A percentile compares a stretch with the other conserved stretches of the same genome.
Conservation (phyloP, 805 yeast species). For the Ogataea methanolica region DNA sequence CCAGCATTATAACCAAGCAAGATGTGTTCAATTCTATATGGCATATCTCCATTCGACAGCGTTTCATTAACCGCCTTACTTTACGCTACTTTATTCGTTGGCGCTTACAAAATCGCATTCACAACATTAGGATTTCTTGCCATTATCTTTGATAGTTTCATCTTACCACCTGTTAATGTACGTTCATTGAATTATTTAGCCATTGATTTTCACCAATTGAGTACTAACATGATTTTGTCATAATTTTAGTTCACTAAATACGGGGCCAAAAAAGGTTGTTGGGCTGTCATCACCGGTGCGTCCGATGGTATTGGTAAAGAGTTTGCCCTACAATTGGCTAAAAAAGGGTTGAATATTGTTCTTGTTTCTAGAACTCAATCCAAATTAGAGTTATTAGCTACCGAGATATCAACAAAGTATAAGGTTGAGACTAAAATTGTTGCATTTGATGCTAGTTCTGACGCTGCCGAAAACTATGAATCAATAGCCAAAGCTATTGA, state of each 20-base stretch:
- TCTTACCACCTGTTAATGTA: constrained; percentile 53
- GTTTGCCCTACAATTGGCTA: constrained; percentile 80
- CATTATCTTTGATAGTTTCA: constrained; percentile 54
- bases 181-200: constrained; percentile 2
- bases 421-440: constrained; percentile 60
- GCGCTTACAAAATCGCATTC: constrained; percentile 55
- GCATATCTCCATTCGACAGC: neutral
- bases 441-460: constrained; percentile 75
- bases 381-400: constrained; percentile 63
- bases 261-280: constrained; percentile 69
- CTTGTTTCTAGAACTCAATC: constrained; percentile 80
- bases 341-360: constrained; percentile 75
- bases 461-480: constrained; percentile 52
- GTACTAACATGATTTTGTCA: neutral
- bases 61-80: constrained; percentile 13
- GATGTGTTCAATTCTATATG: neutral
- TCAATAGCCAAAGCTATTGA: constrained; percentile 42
- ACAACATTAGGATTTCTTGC: constrained; percentile 45
- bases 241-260: constrained; percentile 45
- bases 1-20: neutral
- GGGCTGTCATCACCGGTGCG: constrained; percentile 98
- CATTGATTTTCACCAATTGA: neutral
- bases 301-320: constrained; percentile 98
- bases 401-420: constrained; percentile 56
- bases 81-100: constrained; percentile 49